A percentile compares a stretch with the other conserved stretches of the same genome.
Evolutionary conservation across 2,329 filamentous ascomycete genomes (phyloP).

Genomic region (Fusarium chaquense): DNA sequence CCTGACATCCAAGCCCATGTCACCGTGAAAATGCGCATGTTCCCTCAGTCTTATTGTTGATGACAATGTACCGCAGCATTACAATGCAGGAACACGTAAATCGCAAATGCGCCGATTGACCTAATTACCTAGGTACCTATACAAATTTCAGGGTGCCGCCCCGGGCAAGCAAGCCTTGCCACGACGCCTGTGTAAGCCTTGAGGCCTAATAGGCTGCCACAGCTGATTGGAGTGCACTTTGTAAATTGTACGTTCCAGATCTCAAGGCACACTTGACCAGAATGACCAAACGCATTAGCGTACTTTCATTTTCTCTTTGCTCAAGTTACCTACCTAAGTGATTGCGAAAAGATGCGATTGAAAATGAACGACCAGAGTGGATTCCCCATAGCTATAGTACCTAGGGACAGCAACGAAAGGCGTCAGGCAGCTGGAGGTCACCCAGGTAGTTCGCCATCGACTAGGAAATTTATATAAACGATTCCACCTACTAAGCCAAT

Average conservation of each 20-base stretch:
- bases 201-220: neutral
- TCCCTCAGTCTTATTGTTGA: neutral
- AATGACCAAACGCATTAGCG: slow-evolving; percentile 2
- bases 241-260: neutral
- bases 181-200: neutral
- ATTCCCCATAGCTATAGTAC: neutral
- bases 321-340: neutral
- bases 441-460: neutral
- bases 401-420: neutral
- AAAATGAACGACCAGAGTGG: neutral
- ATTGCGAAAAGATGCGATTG: neutral
- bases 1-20: neutral
- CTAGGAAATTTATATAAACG: too few relatives aligned
- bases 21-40: neutral
- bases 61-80: neutral
- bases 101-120: neutral
- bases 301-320: neutral
- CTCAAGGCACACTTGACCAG: neutral
- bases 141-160: neutral
- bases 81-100: slow-evolving; percentile 4
- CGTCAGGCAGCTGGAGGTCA: too few relatives aligned
- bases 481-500: too few relatives aligned
- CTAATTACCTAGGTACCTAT: too few relatives aligned
- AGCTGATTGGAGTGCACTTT: neutral
- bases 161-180: neutral